Conservation (phyloP, 78 protist genomes). For the Emiliania huxleyi region DNA sequence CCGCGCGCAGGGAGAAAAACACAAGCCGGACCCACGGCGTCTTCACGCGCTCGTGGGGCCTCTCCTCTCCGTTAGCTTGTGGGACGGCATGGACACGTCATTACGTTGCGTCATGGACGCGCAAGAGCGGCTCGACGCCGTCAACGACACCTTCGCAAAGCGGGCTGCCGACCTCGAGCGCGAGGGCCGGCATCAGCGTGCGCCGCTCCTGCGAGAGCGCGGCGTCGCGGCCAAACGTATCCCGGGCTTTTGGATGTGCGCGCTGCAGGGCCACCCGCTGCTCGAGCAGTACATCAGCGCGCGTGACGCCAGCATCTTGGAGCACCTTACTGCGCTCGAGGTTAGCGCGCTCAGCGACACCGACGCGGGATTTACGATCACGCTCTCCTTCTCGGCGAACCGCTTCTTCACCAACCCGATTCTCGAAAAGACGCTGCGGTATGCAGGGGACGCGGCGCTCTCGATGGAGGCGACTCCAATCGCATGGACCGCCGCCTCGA, state of each 20-base stretch:
- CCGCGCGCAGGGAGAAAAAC: too few species aligned
- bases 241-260: background rate
- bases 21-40: too few species aligned
- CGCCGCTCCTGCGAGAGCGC: background rate
- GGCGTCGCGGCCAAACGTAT: background rate
- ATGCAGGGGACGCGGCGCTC: background rate
- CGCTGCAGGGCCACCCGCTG: background rate
- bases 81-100: too few species aligned
- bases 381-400: background rate
- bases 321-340: background rate
- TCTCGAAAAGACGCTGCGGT: background rate
- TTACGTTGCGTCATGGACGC: background rate
- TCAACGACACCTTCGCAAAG: background rate
- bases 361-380: background rate
- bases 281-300: background rate
- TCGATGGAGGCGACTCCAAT: background rate
- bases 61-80: too few species aligned
- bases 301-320: background rate
- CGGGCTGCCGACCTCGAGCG: background rate
- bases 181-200: background rate
- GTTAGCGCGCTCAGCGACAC: background rate
- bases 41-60: too few species aligned
- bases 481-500: background rate
- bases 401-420: background rate
- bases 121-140: background rate